These are phyloP conservation scores for Macrolepiota fuliginosa DNA, from an alignment of 768 basidiomycete species.

Conservation along the genomic window DNA sequence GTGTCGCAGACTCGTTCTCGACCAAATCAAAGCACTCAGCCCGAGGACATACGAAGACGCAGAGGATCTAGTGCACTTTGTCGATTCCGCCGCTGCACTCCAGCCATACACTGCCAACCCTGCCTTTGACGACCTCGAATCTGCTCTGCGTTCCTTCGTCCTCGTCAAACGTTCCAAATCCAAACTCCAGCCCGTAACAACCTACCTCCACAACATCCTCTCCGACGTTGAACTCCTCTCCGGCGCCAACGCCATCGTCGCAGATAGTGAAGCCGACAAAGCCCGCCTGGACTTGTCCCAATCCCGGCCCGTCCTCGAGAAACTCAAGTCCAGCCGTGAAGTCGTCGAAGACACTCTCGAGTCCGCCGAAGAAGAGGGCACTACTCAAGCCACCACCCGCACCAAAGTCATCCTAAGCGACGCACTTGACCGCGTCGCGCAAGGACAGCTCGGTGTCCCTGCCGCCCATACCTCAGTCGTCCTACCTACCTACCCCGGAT, in stretches of 20 bases:
- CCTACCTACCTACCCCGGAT: conserved; percentile 74
- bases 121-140: conserved; percentile 86
- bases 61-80: conserved; percentile 95
- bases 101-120: conserved; percentile 63
- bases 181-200: conserved; percentile 90
- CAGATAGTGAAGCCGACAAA: conserved; percentile 68
- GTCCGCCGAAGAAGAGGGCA: conserved; percentile 71
- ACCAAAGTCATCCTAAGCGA: conserved; percentile 58
- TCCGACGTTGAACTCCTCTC: conserved; percentile 87
- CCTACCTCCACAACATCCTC: conserved; percentile 88
- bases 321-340: conserved; percentile 75
- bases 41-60: conserved; percentile 92
- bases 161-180: conserved; percentile 95
- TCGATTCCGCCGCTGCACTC: conserved; percentile 82
- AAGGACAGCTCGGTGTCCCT: conserved; percentile 69
- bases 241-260: conserved; percentile 83
- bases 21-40: conserved; percentile 91
- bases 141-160: conserved; percentile 89
- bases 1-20: conserved; percentile 83
- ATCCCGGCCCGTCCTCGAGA: conserved; percentile 81
- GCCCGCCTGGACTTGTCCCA: conserved; percentile 69
- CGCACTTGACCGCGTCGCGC: conserved; percentile 75
- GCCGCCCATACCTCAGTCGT: conserved; percentile 39
- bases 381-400: conserved; percentile 45
- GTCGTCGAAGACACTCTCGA: conserved; percentile 79